phyloP scores from a whole-genome alignment of 1,284 basidiomycete genomes.

The Pseudozyma hubeiensis region DNA sequence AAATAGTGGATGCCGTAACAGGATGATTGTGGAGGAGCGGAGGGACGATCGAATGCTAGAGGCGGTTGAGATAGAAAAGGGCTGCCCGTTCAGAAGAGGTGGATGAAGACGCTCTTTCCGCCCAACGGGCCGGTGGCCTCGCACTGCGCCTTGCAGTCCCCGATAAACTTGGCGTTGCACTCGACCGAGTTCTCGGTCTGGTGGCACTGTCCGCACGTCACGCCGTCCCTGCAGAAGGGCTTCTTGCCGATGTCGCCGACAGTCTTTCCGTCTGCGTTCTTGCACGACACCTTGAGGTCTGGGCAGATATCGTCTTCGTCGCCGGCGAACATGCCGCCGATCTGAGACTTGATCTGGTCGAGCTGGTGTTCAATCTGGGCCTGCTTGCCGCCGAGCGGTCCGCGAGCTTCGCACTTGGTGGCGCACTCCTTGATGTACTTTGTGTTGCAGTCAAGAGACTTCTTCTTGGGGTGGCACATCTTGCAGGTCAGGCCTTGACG shows the following conservation, averaged over 20 bases:
- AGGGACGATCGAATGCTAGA: too few relatives aligned
- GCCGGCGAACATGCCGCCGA: conserved; percentile 1
- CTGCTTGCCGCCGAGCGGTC: conserved; percentile 47
- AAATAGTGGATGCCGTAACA: too few relatives aligned
- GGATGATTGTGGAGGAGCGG: too few relatives aligned
- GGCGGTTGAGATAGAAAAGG: background rate
- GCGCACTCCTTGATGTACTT: conserved; percentile 45
- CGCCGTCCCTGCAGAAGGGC: conserved; percentile 45
- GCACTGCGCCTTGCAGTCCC: conserved; percentile 49
- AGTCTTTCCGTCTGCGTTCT: conserved; percentile 41
- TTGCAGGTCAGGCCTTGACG: conserved; percentile 34
- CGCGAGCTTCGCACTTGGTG: conserved; percentile 38
- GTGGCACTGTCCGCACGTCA: conserved; percentile 43
- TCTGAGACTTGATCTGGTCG: background rate
- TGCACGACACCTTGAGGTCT: conserved; percentile 48
- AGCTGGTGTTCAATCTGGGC: background rate
- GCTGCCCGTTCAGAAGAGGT: conserved; percentile 19
- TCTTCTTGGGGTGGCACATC: conserved; percentile 43
- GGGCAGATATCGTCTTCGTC: conserved; percentile 54
- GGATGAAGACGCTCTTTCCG: conserved; percentile 40
- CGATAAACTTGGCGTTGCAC: conserved; percentile 46
- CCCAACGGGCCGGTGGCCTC: conserved; percentile 52
- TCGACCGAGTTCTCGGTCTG: conserved; percentile 51
- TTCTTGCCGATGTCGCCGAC: conserved; percentile 52
- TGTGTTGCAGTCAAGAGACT: conserved; percentile 51